phyloP scores from a whole-genome alignment of 176 grass and related monocot species.

The Themeda triandra region DNA sequence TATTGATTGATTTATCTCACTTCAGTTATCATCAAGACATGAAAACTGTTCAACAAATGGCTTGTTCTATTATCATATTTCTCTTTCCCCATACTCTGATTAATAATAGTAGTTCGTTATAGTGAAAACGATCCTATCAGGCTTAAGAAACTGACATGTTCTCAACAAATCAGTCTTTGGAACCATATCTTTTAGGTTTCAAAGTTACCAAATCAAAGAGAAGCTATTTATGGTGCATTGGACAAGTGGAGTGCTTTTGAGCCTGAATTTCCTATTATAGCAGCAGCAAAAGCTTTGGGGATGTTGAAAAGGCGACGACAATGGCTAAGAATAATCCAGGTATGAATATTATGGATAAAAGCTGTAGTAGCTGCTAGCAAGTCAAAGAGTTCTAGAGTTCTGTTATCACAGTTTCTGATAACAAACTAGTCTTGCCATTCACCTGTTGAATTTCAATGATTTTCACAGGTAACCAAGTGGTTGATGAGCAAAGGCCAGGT shows the following conservation, averaged over 20 bases:
- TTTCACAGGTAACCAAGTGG: constrained; percentile 81
- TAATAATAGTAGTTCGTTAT: neutral
- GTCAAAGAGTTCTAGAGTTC: neutral
- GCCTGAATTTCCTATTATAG: constrained; percentile 72
- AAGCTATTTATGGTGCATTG: constrained; percentile 67
- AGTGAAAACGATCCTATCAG: neutral
- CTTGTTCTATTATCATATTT: neutral
- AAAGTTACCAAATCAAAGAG: constrained; percentile 72
- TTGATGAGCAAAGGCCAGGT: constrained; percentile 89
- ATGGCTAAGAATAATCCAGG: constrained; percentile 87
- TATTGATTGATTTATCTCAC: neutral
- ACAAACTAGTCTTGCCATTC: neutral
- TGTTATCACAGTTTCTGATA: neutral
- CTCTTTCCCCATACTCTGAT: neutral
- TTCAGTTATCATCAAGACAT: neutral
- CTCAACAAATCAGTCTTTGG: constrained; percentile 41
- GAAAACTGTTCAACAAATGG: neutral
- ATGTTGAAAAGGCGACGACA: constrained; percentile 63
- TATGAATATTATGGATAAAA: neutral
- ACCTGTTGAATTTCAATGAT: neutral
- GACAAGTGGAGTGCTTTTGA: constrained; percentile 95
- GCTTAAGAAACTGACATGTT: constrained; percentile 30
- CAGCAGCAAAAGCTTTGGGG: constrained; percentile 71
- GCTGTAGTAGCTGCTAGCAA: neutral
- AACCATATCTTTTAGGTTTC: constrained; percentile 65